A percentile compares a stretch with the other conserved stretches of the same genome.
Conservation (phyloP, 2,329 filamentous ascomycete species). For the Hypomyces perniciosus region DNA sequence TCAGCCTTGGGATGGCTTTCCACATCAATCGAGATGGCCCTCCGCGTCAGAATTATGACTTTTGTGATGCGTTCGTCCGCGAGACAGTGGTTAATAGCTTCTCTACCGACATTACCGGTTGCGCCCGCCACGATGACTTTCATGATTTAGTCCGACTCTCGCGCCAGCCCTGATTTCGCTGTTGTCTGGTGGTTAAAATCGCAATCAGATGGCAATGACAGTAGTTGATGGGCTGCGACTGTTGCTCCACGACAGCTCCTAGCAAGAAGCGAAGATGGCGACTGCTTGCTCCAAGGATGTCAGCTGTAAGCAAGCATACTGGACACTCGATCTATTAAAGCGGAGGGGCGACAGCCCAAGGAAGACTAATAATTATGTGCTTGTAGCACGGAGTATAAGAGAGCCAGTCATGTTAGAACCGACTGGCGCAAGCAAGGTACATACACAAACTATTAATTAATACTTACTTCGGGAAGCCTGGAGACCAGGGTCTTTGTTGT, state of each 20-base stretch:
- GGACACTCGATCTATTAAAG: background rate
- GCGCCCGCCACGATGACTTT: constrained; percentile 54
- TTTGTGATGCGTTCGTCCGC: constrained; percentile 43
- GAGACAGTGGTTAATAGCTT: constrained; percentile 48
- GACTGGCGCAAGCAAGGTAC: too few species aligned
- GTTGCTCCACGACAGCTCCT: too few species aligned
- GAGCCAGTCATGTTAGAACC: too few species aligned
- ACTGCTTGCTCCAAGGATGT: constrained; percentile 1
- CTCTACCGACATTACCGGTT: constrained; percentile 52
- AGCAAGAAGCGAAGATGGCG: background rate
- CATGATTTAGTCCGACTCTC: constrained; percentile 32
- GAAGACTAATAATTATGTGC: too few species aligned
- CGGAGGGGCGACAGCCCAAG: too few species aligned
- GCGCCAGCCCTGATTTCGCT: background rate
- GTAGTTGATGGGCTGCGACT: too few species aligned
- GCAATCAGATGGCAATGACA: background rate
- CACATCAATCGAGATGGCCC: constrained; percentile 37
- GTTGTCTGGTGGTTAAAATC: background rate
- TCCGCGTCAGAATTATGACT: constrained; percentile 45
- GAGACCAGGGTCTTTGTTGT: constrained; percentile 10
- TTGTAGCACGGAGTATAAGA: too few species aligned
- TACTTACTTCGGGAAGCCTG: constrained; percentile 8
- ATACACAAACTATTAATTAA: background rate
- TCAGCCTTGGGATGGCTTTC: constrained; percentile 43
- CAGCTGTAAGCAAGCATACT: constrained; percentile 3